Evolutionary conservation across 805 yeast genomes (phyloP), one percentile per base, ranked within the genome.

Genomic region (Barnettozyma vustinii): DNA sequence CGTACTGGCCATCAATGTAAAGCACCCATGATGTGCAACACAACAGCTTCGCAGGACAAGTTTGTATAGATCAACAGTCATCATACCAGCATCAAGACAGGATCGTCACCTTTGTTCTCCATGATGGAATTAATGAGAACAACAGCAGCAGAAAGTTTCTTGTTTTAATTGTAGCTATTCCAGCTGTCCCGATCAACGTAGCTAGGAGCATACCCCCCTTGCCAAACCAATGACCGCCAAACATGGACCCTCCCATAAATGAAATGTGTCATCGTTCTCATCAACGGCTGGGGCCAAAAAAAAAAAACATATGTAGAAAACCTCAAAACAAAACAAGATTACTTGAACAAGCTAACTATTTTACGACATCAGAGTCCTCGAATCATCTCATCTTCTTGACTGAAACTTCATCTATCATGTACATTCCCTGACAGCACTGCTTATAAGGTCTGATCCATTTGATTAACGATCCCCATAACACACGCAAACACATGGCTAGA

Each of bases 1-100:
- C 69, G 46, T 64, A 66, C 56, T 71, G 74, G 39, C 56, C 65
- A 57, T 72, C 76, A 46, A 70, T 61, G 56, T 68, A 72, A 19
- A 75, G n/a, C 76, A 45, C 75, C 76, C 75, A 71, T 71, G 50
- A 71, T 62, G 58, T 64, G 70, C 44, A 71, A 56, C 42, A 68
- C 70, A 30, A 63, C 72, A 44, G 72, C 69, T 42, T 70, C 72
- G 47, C 69, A 56, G 18, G 69, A 67, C 50, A 72, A 50, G 25
- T 61, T 54, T 40, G 76, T 75, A 53, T 70, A 71, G 26, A 70
- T 57, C 70, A 21, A 73, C 71, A 39, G 76, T 72, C 69, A 68
- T 64, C 56, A 64, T 58, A 46, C 75, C 75, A 23, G 72, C 74
- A 44, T 59, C 36, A 68, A 65, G 35, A 65, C 64, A 32, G 70